These are phyloP conservation scores for Pseudocercospora pini-densiflorae DNA, from an alignment of 2,329 filamentous ascomycete species.

Conservation along the genomic window DNA sequence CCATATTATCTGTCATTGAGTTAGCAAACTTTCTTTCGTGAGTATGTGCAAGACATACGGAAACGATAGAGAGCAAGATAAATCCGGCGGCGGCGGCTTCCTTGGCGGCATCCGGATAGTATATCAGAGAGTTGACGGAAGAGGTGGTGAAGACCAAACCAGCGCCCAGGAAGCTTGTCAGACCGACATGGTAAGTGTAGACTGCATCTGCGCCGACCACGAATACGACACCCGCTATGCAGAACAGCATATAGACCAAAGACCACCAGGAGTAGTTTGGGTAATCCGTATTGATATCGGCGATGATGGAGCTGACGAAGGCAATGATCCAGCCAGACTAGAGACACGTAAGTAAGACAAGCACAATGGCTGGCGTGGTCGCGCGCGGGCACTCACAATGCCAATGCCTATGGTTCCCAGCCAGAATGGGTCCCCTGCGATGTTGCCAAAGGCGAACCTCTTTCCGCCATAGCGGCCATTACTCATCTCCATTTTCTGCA, in stretches of 20 bases:
- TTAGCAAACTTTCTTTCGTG: neutral
- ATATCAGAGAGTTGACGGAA: slow-evolving; percentile 84
- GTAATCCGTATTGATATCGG: slow-evolving; percentile 62
- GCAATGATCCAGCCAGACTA: slow-evolving; percentile 95
- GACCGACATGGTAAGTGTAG: slow-evolving; percentile 88
- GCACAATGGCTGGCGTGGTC: neutral
- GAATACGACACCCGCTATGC: slow-evolving; percentile 78
- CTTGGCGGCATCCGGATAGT: slow-evolving; percentile 68
- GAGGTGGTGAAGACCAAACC: slow-evolving; percentile 86
- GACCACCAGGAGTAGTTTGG: slow-evolving; percentile 95
- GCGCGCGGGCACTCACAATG: slow-evolving; percentile 65
- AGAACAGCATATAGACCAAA: slow-evolving; percentile 80
- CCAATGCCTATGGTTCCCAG: slow-evolving; percentile 92
- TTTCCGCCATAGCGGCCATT: slow-evolving; percentile 43
- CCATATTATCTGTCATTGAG: slow-evolving; percentile 77
- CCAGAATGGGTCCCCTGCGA: slow-evolving; percentile 94
- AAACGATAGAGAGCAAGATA: slow-evolving; percentile 90
- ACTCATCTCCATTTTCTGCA: slow-evolving; percentile 40
- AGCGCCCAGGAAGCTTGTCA: slow-evolving; percentile 83
- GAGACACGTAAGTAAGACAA: slow-evolving; percentile 19
- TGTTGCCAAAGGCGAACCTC: slow-evolving; percentile 79
- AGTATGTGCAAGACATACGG: slow-evolving; percentile 62
- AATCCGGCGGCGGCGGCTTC: slow-evolving; percentile 91
- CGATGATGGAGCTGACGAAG: slow-evolving; percentile 83
- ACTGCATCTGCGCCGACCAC: slow-evolving; percentile 84